Evolutionary conservation across 352 stramenopile species (phyloP), one percentile per base, ranked within the genome.

Genomic region (Aphanomyces invadans): DNA sequence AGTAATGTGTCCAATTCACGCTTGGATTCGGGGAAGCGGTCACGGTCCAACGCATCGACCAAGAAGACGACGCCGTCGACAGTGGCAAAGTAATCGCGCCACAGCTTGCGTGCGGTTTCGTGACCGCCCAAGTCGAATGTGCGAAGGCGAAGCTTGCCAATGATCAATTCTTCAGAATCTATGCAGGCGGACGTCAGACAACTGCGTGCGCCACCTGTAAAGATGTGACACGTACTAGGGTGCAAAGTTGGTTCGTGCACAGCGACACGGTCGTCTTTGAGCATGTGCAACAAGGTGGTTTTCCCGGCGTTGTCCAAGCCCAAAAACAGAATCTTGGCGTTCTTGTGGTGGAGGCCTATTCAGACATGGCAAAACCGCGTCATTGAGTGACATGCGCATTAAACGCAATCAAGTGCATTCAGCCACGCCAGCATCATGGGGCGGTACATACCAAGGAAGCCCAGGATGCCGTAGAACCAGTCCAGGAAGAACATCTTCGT

Each of bases 301-400:
- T 99, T 99, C 73, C 97, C 97, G 51, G 97, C 97, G 84, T 99
- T 99, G 78, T 99, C 97, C 29, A 99, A 79, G 28, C 97, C 97
- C 28, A 99, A 76, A 81, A 99, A 99, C 42, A 99, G 75, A 76
- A 99, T 99, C 82, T 99, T 99, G 71, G 97, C 97, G 76, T 98
- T 98, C 86, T 99, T 99, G 82, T 99, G 97, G 80, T 99, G 99
- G 60, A 99, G 86, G 53, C 97, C 97, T 99, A 81, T 4, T 21
- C 3, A 38, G 21, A 15, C 19, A 70, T 7, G 31, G 29, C 36
- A 33, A 15, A n/a, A n/a, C n/a, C n/a, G n/a, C n/a, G n/a, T n/a
- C 29, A 29, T 26, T 42, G n/a, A 42, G 72, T 49, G n/a, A n/a
- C n/a, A n/a, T n/a, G n/a, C n/a, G n/a, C n/a, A n/a, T n/a, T n/a